Percentiles rank a stretch among this genome's conserved stretches.
These are phyloP conservation scores for Aspergillus viridinutans DNA, from an alignment of 2,329 filamentous ascomycete genomes.

Conservation along the genomic window DNA sequence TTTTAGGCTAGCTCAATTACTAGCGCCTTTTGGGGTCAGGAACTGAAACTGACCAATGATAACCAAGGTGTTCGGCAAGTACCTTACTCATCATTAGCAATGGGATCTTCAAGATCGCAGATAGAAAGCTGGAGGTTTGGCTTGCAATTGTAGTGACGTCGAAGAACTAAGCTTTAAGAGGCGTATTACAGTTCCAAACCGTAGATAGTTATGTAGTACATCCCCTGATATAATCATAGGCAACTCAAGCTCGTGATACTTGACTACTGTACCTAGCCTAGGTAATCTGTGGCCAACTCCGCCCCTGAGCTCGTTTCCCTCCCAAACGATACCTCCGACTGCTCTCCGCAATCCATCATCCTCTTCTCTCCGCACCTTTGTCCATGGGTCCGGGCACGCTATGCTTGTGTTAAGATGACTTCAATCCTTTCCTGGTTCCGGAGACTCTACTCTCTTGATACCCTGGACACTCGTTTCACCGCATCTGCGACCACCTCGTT, in stretches of 20 bases:
- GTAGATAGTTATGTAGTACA: background rate
- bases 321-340: constrained; percentile 1
- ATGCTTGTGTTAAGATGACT: constrained; percentile 42
- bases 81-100: background rate
- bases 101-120: background rate
- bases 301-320: constrained; percentile 17
- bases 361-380: constrained; percentile 6
- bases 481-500: constrained; percentile 66
- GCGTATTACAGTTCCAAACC: background rate
- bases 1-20: background rate
- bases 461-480: constrained; percentile 68
- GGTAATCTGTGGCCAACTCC: constrained; percentile 1
- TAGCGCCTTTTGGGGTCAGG: background rate
- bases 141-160: background rate
- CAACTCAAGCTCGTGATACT: background rate
- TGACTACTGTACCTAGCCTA: background rate
- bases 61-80: background rate
- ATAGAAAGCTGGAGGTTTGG: background rate
- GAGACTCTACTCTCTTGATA: constrained; percentile 61
- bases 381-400: constrained; percentile 12
- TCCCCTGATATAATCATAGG: too few species aligned
- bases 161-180: background rate
- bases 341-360: constrained; percentile 4
- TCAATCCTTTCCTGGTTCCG: constrained; percentile 45
- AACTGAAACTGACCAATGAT: background rate